Evolutionary conservation across 768 basidiomycete species (phyloP), one percentile per base, ranked within the genome.

Genomic region (Pholiota molesta): DNA sequence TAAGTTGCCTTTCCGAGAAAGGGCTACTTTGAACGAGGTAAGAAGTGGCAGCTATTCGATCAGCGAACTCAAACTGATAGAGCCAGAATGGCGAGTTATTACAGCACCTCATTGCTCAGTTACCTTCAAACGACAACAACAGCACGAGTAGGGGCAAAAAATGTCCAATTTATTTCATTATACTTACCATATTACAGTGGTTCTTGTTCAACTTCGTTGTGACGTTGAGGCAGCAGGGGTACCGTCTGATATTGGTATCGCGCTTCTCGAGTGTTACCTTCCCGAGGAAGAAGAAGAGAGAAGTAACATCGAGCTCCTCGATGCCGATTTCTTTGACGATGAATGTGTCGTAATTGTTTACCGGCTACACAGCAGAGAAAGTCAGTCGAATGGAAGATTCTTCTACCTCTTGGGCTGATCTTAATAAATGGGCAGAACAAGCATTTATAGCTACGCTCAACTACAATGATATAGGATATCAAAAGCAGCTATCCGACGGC

Each of bases 291-390:
- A 74, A 62, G 75, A 74, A 62, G 75, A 65, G 49, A 66, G 67
- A 65, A 69, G 61, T 58, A 76, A 79, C 66, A 72, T 87, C 68
- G 80, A 87, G 62, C 66, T 91, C 49, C 71, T 92, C 71, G 88
- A 88, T 68, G 81, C 78, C 45, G 88, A 91, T 59, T 93, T 93
- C 75, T 92, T 94, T 73, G 92, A 94, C 77, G 88, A 91, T 66
- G 83, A 87, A 72, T 78, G 73, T 68, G 71, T 92, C 62, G 80
- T 91, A 66, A 77, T 91, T 64, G 81, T 91, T 62, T 89, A 84
- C 76, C 84, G 82, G 72, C 72, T 74, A 70, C 77, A 77, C 60
- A 76, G 74, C 61, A 73, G 70, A 59, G 71, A 79, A 69, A 82
- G 89, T 89, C 72, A 77, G 85, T 76, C 64, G 65, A 61, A 70